phyloP scores from a whole-genome alignment of 2,329 filamentous ascomycete genomes.

The Chaetomium olivaceum region DNA sequence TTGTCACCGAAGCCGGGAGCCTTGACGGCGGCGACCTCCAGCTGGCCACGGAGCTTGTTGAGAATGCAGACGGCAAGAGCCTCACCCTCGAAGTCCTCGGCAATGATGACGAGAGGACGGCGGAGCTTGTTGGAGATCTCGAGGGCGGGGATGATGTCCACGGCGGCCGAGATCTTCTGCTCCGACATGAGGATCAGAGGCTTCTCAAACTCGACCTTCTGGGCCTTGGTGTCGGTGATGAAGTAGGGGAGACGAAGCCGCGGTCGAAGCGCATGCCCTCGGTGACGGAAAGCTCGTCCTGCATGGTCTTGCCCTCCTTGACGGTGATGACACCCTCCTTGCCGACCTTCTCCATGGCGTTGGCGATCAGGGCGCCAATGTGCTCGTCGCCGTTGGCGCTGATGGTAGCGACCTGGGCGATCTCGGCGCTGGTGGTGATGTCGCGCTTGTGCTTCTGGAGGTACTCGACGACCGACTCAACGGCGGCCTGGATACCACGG shows the following conservation, averaged over 20 bases:
- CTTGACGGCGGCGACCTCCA: slow-evolving; percentile 98
- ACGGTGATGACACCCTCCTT: slow-evolving; percentile 99
- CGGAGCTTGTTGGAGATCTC: slow-evolving; percentile 95
- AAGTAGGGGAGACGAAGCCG: slow-evolving; percentile 98
- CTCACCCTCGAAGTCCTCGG: slow-evolving; percentile 98
- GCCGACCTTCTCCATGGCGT: slow-evolving; percentile 99
- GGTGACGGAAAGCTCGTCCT: slow-evolving; percentile 96
- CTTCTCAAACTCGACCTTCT: slow-evolving; percentile 99
- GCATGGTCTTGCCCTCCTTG: slow-evolving; percentile 99
- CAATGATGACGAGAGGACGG: slow-evolving; percentile 95
- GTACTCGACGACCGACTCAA: slow-evolving; percentile 91
- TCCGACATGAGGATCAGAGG: slow-evolving; percentile 96
- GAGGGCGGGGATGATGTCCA: slow-evolving; percentile 97
- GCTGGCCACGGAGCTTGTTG: slow-evolving; percentile 99
- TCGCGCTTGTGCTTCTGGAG: slow-evolving; percentile 95
- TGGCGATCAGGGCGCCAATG: slow-evolving; percentile 93
- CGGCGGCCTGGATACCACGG: slow-evolving; percentile 93
- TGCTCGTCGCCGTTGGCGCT: slow-evolving; percentile 95
- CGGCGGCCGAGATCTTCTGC: slow-evolving; percentile 99
- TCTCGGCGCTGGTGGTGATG: slow-evolving; percentile 95
- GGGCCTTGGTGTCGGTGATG: slow-evolving; percentile 97
- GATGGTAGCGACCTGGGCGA: slow-evolving; percentile 97
- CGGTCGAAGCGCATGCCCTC: slow-evolving; percentile 99
- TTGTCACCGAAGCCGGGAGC: slow-evolving; percentile 99
- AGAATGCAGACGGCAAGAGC: slow-evolving; percentile 98